Percentiles rank a stretch among this genome's conserved stretches.
phyloP scores from a whole-genome alignment of 495 filamentous ascomycete genomes.

The Penicillium ucsense region DNA sequence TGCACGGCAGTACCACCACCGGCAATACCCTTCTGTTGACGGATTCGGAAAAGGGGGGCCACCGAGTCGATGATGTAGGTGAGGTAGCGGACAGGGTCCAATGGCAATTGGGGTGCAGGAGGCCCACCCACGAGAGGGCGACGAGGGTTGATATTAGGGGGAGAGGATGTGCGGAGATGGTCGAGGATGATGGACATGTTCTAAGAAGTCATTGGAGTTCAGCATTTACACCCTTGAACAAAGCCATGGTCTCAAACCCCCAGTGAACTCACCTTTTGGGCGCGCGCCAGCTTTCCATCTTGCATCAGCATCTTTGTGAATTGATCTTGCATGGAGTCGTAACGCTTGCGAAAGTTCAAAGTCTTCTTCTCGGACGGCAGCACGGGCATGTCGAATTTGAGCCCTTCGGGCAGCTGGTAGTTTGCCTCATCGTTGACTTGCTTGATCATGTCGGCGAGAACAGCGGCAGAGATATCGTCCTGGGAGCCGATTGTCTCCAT shows the following conservation, averaged over 20 bases:
- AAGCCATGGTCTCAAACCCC: not conserved
- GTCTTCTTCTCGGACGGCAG: constrained; percentile 43
- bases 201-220: constrained; percentile 30
- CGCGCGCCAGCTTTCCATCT: constrained; percentile 73
- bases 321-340: constrained; percentile 73
- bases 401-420: constrained; percentile 35
- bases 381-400: constrained; percentile 68
- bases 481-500: constrained; percentile 6
- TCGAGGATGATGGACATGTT: constrained; percentile 80
- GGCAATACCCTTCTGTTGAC: constrained; percentile 61
- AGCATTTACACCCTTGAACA: not conserved
- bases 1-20: constrained; percentile 81
- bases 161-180: constrained; percentile 72
- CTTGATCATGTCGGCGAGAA: constrained; percentile 31
- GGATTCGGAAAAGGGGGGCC: constrained; percentile 77
- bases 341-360: constrained; percentile 60
- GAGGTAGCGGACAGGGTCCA: constrained; percentile 70
- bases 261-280: constrained; percentile 58
- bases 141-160: constrained; percentile 57
- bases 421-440: constrained; percentile 23
- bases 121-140: constrained; percentile 66
- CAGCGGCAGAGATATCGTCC: constrained; percentile 21
- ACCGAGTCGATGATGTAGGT: constrained; percentile 90
- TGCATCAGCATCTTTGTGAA: constrained; percentile 84
- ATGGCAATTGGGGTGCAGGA: constrained; percentile 60